Evolutionary conservation across 75 land plant genomes (phyloP).

Genomic region (Chamaecyparis obtusa): DNA sequence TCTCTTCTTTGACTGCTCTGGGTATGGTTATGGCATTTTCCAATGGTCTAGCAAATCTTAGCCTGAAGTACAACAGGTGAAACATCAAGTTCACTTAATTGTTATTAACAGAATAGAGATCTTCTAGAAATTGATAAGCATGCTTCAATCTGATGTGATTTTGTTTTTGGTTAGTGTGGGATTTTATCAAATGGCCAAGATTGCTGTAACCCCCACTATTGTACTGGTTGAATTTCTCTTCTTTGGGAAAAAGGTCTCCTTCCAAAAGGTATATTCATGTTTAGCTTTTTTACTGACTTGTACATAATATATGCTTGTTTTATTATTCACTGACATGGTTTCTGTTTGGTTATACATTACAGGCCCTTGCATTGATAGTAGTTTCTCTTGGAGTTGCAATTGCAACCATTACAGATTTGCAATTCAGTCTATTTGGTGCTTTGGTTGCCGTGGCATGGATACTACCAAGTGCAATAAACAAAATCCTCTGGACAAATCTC

Average conservation of each 20-base stretch:
- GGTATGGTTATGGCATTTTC: constrained; percentile 83
- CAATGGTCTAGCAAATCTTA: constrained; percentile 88
- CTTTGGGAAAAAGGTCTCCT: constrained; percentile 47
- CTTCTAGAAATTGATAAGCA: constrained; percentile 7
- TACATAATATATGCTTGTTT: too few relatives aligned
- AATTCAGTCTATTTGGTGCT: constrained; percentile 71
- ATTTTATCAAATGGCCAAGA: constrained; percentile 44
- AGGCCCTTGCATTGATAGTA: constrained; percentile 52
- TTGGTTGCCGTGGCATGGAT: constrained; percentile 66
- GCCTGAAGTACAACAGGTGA: constrained; percentile 89
- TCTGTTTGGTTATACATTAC: constrained; percentile 4
- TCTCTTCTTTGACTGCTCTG: constrained; percentile 56
- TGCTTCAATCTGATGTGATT: neutral
- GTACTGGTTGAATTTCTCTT: constrained; percentile 57
- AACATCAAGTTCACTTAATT: constrained; percentile 3
- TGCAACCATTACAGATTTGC: constrained; percentile 71
- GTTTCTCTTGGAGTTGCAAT: constrained; percentile 74
- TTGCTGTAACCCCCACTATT: constrained; percentile 58
- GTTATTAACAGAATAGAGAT: neutral
- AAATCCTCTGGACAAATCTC: constrained; percentile 69
- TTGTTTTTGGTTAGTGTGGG: constrained; percentile 27
- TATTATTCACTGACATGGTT: neutral
- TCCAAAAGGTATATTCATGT: constrained; percentile 42
- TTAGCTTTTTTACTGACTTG: neutral
- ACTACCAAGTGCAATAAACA: constrained; percentile 70